Percentiles rank a stretch among this genome's conserved stretches.
Conservation (phyloP, 202 grass and related monocot species). For the Saccharum hybrid region DNA sequence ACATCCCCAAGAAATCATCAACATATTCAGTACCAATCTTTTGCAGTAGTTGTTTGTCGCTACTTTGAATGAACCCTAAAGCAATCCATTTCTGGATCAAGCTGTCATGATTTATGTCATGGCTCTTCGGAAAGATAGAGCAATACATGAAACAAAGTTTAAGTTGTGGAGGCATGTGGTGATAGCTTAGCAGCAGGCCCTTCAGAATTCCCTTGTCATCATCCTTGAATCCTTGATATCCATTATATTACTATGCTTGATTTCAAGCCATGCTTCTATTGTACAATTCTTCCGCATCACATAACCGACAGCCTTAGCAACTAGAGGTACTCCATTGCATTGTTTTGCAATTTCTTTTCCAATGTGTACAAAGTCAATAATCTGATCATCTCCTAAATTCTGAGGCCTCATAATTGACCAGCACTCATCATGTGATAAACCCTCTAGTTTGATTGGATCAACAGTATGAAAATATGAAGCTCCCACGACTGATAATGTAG, state of each 20-base stretch:
- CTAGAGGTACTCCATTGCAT: too few relatives aligned
- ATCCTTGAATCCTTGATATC: not conserved
- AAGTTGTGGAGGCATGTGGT: not conserved
- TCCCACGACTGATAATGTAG: too few relatives aligned
- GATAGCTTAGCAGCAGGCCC: not conserved
- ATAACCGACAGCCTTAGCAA: not conserved
- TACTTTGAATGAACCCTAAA: not conserved
- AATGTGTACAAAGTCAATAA: too few relatives aligned
- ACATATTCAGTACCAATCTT: not conserved
- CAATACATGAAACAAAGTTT: slow-evolving; percentile 25
- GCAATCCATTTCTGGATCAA: slow-evolving; percentile 12
- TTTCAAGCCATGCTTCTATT: not conserved
- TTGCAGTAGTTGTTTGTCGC: not conserved
- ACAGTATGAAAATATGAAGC: too few relatives aligned
- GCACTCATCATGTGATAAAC: too few relatives aligned
- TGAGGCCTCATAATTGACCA: too few relatives aligned
- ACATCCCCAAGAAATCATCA: slow-evolving; percentile 5
- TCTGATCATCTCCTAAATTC: too few relatives aligned
- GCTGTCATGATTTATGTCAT: not conserved
- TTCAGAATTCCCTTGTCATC: not conserved
- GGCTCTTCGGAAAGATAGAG: slow-evolving; percentile 10
- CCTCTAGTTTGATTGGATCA: too few relatives aligned
- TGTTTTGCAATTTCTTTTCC: too few relatives aligned
- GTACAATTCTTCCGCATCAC: not conserved
- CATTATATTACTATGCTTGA: not conserved